Conservation (phyloP, 805 yeast species). For the Starmerella potacharoeniae region DNA sequence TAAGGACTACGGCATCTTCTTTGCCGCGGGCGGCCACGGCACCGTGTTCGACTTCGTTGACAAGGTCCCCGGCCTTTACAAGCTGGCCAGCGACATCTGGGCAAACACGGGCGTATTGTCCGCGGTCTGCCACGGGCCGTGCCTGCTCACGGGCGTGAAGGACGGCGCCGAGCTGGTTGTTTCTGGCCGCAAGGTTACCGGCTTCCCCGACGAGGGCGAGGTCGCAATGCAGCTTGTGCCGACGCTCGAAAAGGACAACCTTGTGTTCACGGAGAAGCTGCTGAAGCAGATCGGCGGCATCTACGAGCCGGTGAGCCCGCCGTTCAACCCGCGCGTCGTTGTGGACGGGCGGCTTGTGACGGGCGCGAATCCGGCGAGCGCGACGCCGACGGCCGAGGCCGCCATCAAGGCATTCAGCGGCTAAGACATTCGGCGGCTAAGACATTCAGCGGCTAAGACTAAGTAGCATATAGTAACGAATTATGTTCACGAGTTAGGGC, state of each 20-base stretch:
- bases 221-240: slow-evolving; percentile 25
- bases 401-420: slow-evolving; percentile 21
- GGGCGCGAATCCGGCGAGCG: slow-evolving; percentile 57
- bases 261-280: slow-evolving; percentile 33
- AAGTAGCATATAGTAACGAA: too few relatives aligned
- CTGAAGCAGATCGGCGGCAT: slow-evolving; percentile 29
- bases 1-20: slow-evolving; percentile 42
- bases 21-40: slow-evolving; percentile 60
- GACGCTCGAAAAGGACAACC: slow-evolving; percentile 25
- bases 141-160: slow-evolving; percentile 39
- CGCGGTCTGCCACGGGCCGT: slow-evolving; percentile 65
- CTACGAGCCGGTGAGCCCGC: slow-evolving; percentile 39
- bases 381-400: slow-evolving; percentile 38
- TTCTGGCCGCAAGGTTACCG: slow-evolving; percentile 47
- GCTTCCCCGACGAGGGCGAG: slow-evolving; percentile 51
- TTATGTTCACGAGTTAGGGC: too few relatives aligned
- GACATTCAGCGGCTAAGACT: slow-evolving; percentile 1
- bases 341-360: slow-evolving; percentile 50
- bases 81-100: slow-evolving; percentile 38
- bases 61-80: slow-evolving; percentile 37
- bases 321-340: slow-evolving; percentile 28
- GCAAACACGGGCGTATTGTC: slow-evolving; percentile 44
- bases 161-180: slow-evolving; percentile 34
- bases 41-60: slow-evolving; percentile 45
- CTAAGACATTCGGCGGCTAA: too few relatives aligned